Percentiles rank a stretch among this genome's conserved stretches.
These are phyloP conservation scores for Wickerhamomyces bisporus DNA, from an alignment of 805 yeast species.

Conservation along the genomic window DNA sequence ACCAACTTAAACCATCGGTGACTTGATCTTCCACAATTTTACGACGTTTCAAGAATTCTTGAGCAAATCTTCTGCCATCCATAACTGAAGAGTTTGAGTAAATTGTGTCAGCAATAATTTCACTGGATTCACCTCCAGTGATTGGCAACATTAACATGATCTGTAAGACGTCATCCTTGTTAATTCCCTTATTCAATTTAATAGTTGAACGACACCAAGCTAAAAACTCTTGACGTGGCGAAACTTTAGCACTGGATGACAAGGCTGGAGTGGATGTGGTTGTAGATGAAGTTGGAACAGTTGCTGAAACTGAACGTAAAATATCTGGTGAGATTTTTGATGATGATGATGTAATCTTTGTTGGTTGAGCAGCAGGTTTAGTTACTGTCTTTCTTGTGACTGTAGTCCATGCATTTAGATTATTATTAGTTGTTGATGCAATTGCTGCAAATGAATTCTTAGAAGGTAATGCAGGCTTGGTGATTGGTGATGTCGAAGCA, in stretches of 20 bases:
- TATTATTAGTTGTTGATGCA: constrained; percentile 11
- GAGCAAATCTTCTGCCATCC: constrained; percentile 94
- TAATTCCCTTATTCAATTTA: constrained; percentile 68
- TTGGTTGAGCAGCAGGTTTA: constrained; percentile 4
- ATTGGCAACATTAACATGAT: constrained; percentile 77
- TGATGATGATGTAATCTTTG: constrained; percentile 11
- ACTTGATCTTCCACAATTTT: constrained; percentile 56
- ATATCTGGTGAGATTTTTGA: constrained; percentile 27
- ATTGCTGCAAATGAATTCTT: constrained; percentile 21
- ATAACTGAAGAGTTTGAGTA: constrained; percentile 82
- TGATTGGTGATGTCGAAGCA: constrained; percentile 7
- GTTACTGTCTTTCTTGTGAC: constrained; percentile 20
- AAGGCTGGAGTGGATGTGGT: constrained; percentile 5
- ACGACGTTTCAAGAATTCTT: constrained; percentile 79
- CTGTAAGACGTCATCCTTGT: constrained; percentile 71
- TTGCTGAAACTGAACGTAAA: constrained; percentile 34
- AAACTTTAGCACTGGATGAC: constrained; percentile 16
- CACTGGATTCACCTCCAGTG: constrained; percentile 60
- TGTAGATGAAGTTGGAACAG: constrained; percentile 9
- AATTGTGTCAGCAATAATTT: constrained; percentile 87
- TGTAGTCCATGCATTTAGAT: constrained; percentile 35
- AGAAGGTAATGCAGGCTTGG: constrained; percentile 4
- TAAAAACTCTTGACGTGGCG: constrained; percentile 57
- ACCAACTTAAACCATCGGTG: constrained; percentile 60
- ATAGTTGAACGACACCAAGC: constrained; percentile 68